These are phyloP conservation scores for Penicillium psychrosexuale DNA, from an alignment of 2,329 filamentous ascomycete genomes.

Conservation along the genomic window DNA sequence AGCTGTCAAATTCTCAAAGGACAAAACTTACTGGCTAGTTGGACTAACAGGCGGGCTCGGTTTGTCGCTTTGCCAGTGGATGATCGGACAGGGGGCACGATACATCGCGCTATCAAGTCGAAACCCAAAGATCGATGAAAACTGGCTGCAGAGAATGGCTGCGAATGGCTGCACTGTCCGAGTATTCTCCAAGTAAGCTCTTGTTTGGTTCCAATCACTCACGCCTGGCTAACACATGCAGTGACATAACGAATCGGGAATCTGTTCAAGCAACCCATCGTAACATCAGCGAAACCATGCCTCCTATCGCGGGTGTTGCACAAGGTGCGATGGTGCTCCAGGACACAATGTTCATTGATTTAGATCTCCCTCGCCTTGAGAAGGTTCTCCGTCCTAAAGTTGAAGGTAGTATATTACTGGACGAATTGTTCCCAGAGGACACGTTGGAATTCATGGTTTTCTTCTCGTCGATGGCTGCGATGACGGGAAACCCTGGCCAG, in stretches of 20 bases:
- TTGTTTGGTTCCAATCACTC: not conserved
- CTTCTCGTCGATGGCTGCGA: constrained; percentile 39
- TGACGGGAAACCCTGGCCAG: constrained; percentile 34
- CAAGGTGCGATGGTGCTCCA: constrained; percentile 35
- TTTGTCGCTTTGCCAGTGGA: constrained; percentile 29
- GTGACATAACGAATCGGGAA: constrained; percentile 21
- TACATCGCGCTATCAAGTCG: constrained; percentile 30
- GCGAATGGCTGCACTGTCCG: constrained; percentile 18
- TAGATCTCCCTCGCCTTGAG: constrained; percentile 20
- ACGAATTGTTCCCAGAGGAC: constrained; percentile 23
- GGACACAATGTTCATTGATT: constrained; percentile 31
- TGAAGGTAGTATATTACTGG: constrained; percentile 19
- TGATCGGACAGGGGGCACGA: constrained; percentile 27
- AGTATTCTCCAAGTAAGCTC: constrained; percentile 18
- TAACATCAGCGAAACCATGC: constrained; percentile 31
- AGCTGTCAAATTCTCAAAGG: constrained; percentile 19
- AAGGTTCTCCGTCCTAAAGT: constrained; percentile 39
- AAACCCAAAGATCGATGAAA: constrained; percentile 25
- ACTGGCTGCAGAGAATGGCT: constrained; percentile 22
- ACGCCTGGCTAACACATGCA: constrained; percentile 1
- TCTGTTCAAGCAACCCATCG: constrained; percentile 23
- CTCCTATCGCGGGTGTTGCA: constrained; percentile 38
- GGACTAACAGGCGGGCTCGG: constrained; percentile 31
- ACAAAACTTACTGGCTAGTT: constrained; percentile 35
- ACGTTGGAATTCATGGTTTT: constrained; percentile 46